A percentile compares a stretch with the other conserved stretches of the same genome.
These are phyloP conservation scores for Cyberlindnera nakhonratchasimensis DNA, from an alignment of 805 yeast species.

Conservation along the genomic window DNA sequence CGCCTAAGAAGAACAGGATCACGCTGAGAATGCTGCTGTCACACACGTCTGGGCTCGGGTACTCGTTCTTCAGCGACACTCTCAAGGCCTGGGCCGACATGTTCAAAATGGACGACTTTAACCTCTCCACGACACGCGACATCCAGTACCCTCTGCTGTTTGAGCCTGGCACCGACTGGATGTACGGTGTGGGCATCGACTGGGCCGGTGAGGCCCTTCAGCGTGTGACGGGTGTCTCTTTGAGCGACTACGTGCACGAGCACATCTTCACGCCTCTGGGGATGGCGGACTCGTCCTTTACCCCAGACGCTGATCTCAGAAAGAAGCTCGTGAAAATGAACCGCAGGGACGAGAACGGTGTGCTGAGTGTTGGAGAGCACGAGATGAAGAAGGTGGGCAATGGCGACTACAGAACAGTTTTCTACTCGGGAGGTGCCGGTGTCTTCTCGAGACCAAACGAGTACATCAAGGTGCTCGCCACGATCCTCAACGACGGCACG, in stretches of 20 bases:
- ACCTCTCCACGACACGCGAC: slow-evolving; percentile 13
- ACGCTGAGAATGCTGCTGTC: slow-evolving; percentile 35
- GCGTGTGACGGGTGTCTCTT: slow-evolving; percentile 28
- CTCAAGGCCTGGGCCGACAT: slow-evolving; percentile 24
- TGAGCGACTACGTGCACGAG: slow-evolving; percentile 30
- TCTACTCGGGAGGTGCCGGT: slow-evolving; percentile 44
- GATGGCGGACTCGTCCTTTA: slow-evolving; percentile 28
- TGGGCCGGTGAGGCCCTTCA: slow-evolving; percentile 36
- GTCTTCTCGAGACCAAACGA: slow-evolving; percentile 38
- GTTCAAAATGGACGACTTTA: slow-evolving; percentile 20
- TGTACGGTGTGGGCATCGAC: slow-evolving; percentile 35
- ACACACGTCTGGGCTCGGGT: slow-evolving; percentile 40
- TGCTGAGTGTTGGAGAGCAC: slow-evolving; percentile 13
- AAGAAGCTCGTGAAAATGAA: slow-evolving; percentile 26
- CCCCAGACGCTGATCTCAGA: slow-evolving; percentile 20
- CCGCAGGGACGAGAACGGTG: slow-evolving; percentile 21
- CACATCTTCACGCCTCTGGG: slow-evolving; percentile 32
- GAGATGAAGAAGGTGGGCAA: slow-evolving; percentile 5
- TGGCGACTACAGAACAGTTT: slow-evolving; percentile 3
- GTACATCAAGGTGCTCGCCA: slow-evolving; percentile 36
- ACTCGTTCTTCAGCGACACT: slow-evolving; percentile 30
- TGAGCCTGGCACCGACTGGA: slow-evolving; percentile 38
- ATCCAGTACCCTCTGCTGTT: slow-evolving; percentile 28
- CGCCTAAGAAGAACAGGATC: slow-evolving; percentile 28
- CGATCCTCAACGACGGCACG: slow-evolving; percentile 40